Evolutionary conservation across 2,329 filamentous ascomycete species (phyloP), one percentile per base, ranked within the genome.

Genomic region (Botryotinia convoluta): DNA sequence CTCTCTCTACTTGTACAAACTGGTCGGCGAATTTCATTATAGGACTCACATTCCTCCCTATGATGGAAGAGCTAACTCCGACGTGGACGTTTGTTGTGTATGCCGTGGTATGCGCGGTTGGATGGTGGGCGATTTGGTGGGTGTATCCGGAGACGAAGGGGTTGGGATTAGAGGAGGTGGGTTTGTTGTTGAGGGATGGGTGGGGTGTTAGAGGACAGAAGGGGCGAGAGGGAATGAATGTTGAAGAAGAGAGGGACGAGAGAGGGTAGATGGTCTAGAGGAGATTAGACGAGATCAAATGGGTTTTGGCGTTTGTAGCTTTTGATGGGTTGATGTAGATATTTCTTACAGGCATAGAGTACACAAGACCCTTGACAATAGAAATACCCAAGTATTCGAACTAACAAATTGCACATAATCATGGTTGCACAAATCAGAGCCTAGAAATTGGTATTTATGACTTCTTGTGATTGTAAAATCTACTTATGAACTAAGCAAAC

Each of bases 91-190:
- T 98, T 84, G 87, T 89, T 0, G 81, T 92, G n/a, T 98, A 98
- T 82, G 92, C 92, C 0, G 78, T 81, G 0, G 84, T 98, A 1
- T 97, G 94, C 80, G 82, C 84, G 2, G 79, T 83, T 2, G 93
- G 93, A 0, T 96, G 93, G 87, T 79, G 86, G 35, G 84, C 86
- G 10, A 87, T 97, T 18, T 94, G 90, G 87, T 82, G 82, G 42
- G 91, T 95, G 54, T 97, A 97, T 82, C 95, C 94, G 0, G 94
- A 97, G 84, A 97, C 94, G 74, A 92, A 89, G 72, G 94, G 94
- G 0, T 82, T 97, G 80, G 91, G 89, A 75, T 84, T 97, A 10
- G 95, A 98, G 83, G 93, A 95, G 80, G 92, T 93, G 10, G 90
- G 92, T 10, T 87, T 86, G 22, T 82, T 97, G 76, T 82, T 97